Percentiles rank a stretch among this genome's conserved stretches.
Conservation (phyloP, 805 yeast genomes). For the Komagataella pastoris region DNA sequence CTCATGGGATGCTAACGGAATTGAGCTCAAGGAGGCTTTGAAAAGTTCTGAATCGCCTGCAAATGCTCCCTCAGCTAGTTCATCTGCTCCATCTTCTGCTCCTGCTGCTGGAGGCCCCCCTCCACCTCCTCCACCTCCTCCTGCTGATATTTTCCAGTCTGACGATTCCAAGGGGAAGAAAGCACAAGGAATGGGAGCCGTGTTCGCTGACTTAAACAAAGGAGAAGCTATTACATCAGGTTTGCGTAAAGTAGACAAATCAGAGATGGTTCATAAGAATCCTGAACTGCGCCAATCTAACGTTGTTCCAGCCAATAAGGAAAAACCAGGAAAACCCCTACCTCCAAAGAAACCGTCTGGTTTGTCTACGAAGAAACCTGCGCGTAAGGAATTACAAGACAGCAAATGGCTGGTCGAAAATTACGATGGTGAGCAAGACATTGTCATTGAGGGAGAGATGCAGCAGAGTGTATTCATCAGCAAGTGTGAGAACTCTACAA, state of each 20-base stretch:
- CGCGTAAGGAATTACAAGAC: slow-evolving; percentile 61
- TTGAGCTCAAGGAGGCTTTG: slow-evolving; percentile 43
- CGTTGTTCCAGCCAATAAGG: slow-evolving; percentile 22
- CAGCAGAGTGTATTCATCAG: slow-evolving; percentile 86
- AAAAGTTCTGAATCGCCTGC: slow-evolving; percentile 11
- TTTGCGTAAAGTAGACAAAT: slow-evolving; percentile 82
- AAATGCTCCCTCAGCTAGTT: slow-evolving; percentile 16
- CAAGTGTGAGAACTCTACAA: slow-evolving; percentile 56
- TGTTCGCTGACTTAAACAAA: slow-evolving; percentile 78
- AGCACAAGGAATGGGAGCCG: slow-evolving; percentile 48
- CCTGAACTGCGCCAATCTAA: slow-evolving; percentile 60
- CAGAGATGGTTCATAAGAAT: slow-evolving; percentile 89
- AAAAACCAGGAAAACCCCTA: slow-evolving; percentile 42
- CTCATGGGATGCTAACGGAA: slow-evolving; percentile 53
- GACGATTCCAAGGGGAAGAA: slow-evolving; percentile 13
- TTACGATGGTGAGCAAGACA: slow-evolving; percentile 48
- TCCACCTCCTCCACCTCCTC: slow-evolving; percentile 85
- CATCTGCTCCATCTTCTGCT: slow-evolving; percentile 24
- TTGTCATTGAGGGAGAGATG: slow-evolving; percentile 65
- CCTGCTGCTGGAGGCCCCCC: slow-evolving; percentile 45
- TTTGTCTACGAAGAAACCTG: slow-evolving; percentile 34
- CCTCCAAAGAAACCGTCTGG: slow-evolving; percentile 77
- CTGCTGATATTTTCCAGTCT: slow-evolving; percentile 51
- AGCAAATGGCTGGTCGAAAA: slow-evolving; percentile 86
- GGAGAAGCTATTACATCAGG: slow-evolving; percentile 80